These are phyloP conservation scores for Ashbya aceris DNA, from an alignment of 1,139 yeast genomes.

Conservation along the genomic window DNA sequence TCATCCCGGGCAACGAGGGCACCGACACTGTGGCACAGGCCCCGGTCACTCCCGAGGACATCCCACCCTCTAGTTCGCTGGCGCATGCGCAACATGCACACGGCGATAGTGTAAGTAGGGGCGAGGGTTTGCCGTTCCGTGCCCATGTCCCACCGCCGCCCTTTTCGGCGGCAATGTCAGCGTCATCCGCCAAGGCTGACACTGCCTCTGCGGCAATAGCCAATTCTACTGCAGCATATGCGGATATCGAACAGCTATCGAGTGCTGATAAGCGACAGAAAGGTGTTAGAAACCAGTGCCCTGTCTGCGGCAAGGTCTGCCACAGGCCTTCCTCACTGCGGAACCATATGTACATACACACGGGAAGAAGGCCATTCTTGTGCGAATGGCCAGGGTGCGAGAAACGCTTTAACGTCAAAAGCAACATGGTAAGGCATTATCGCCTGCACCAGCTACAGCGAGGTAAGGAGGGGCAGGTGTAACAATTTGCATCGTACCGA, in stretches of 20 bases:
- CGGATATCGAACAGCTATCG: background rate
- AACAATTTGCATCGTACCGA: no score
- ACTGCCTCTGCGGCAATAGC: background rate
- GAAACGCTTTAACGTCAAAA: slow-evolving; percentile 7
- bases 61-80: no score
- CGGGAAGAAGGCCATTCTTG: slow-evolving; percentile 6
- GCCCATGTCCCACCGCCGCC: background rate
- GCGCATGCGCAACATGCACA: no score
- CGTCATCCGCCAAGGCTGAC: background rate
- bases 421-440: slow-evolving; percentile 21
- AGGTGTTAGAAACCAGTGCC: slow-evolving; percentile 14
- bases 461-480: background rate
- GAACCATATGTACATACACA: slow-evolving; percentile 6
- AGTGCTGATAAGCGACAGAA: background rate
- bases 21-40: no score
- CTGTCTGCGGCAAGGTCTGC: slow-evolving; percentile 6
- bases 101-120: background rate
- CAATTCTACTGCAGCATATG: background rate
- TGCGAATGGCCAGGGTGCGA: slow-evolving; percentile 5
- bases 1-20: background rate
- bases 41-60: no score
- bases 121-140: background rate
- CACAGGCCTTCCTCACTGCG: slow-evolving; percentile 5
- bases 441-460: background rate
- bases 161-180: background rate